Evolutionary conservation across 768 basidiomycete species (phyloP).

Genomic region (Calocera viscosa): DNA sequence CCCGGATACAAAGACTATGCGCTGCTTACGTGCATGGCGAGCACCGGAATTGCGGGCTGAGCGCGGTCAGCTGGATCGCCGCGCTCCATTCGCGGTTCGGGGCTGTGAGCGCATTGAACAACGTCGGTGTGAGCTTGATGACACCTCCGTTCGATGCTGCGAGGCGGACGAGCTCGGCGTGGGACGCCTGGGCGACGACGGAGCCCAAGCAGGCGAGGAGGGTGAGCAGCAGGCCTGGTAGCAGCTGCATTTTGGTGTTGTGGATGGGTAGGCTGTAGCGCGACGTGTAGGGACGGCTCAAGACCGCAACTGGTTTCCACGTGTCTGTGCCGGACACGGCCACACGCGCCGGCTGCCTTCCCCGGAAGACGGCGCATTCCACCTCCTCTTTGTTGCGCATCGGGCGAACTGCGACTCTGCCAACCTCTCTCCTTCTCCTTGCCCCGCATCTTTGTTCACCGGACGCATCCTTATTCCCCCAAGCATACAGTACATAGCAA

Average conservation of each 20-base stretch:
- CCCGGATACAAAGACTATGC: not conserved
- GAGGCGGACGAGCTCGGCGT: conserved; percentile 53
- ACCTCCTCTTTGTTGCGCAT: not conserved
- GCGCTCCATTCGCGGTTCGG: conserved; percentile 76
- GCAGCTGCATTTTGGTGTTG: not conserved
- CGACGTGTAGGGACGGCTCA: not conserved
- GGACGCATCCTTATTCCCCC: conserved; percentile 9
- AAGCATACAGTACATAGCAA: not conserved
- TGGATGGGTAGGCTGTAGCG: not conserved
- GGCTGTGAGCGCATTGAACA: conserved; percentile 65
- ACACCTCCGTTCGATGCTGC: conserved; percentile 64
- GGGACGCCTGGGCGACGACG: conserved; percentile 15
- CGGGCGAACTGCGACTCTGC: not conserved
- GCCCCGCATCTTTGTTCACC: not conserved
- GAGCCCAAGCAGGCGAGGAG: not conserved
- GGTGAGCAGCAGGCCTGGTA: not conserved
- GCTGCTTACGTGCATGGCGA: conserved; percentile 74
- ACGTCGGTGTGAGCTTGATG: conserved; percentile 61
- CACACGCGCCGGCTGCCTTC: not conserved
- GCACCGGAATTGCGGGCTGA: conserved; percentile 70
- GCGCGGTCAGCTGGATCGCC: conserved; percentile 78
- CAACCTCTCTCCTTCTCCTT: not conserved
- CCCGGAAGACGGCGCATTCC: not conserved
- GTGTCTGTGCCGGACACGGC: not conserved
- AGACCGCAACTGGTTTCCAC: not conserved